Conservation (phyloP, 345 rosid species). For the Gossypium ekmanianum region DNA sequence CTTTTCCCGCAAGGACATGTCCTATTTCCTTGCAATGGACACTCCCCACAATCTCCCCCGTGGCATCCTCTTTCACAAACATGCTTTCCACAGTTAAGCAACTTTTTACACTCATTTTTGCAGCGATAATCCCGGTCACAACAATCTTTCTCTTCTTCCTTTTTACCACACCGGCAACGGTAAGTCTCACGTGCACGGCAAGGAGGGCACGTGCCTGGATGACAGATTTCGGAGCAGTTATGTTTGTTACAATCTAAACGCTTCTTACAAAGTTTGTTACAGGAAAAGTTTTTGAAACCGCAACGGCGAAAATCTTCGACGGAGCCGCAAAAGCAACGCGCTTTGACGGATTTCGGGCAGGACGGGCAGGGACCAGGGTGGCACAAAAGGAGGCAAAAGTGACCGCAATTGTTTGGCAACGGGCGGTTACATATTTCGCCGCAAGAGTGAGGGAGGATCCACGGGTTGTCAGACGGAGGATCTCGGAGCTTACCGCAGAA, state of each 20-base stretch:
- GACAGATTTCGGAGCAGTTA: constrained; percentile 57
- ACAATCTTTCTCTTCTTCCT: constrained; percentile 64
- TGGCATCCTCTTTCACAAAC: constrained; percentile 78
- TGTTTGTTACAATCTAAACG: constrained; percentile 57
- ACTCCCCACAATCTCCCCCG: constrained; percentile 64
- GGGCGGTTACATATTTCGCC: constrained; percentile 72
- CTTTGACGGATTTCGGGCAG: constrained; percentile 66
- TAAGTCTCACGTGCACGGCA: constrained; percentile 58
- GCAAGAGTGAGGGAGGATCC: constrained; percentile 92
- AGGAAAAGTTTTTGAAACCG: constrained; percentile 62
- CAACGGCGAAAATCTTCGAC: constrained; percentile 68
- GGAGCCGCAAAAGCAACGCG: constrained; percentile 61
- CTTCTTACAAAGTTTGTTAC: constrained; percentile 43
- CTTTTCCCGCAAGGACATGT: constrained; percentile 89
- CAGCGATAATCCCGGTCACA: constrained; percentile 70
- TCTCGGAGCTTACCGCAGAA: constrained; percentile 74
- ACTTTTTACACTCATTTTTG: constrained; percentile 54
- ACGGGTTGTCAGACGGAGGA: constrained; percentile 70
- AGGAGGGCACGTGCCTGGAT: constrained; percentile 66
- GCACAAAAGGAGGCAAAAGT: constrained; percentile 67
- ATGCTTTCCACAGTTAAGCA: constrained; percentile 66
- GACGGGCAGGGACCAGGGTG: constrained; percentile 95
- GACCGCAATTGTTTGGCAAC: constrained; percentile 65
- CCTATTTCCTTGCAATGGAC: constrained; percentile 79
- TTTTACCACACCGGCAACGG: constrained; percentile 55